A percentile compares a stretch with the other conserved stretches of the same genome.
Evolutionary conservation across 805 yeast genomes (phyloP).

Genomic region (Teunomyces barrocoloradensis): DNA sequence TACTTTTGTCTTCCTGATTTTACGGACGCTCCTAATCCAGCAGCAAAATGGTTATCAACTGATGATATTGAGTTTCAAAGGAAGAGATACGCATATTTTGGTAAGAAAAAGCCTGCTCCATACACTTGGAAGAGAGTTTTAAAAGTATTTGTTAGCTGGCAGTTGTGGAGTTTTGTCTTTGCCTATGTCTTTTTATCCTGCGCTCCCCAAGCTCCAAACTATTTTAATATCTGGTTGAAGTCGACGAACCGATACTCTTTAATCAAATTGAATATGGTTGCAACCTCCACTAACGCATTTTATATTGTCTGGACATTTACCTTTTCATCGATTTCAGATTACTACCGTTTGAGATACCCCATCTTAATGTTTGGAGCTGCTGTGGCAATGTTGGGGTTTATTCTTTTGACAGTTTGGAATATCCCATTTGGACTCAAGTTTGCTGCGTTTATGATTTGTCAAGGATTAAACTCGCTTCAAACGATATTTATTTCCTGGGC

Average conservation of each 20-base stretch:
- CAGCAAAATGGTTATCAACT: conserved; percentile 8
- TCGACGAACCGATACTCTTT: neutral
- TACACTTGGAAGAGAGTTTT: neutral
- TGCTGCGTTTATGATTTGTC: conserved; percentile 2
- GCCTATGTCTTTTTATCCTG: conserved; percentile 1
- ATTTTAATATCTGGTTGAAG: conserved; percentile 2
- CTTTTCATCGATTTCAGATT: conserved; percentile 1
- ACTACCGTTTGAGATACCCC: neutral
- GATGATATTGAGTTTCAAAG: conserved; percentile 5
- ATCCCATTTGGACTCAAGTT: conserved; percentile 2
- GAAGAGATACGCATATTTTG: conserved; percentile 2
- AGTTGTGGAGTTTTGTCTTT: conserved; percentile 5
- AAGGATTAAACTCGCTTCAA: conserved; percentile 2
- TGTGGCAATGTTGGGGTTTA: neutral
- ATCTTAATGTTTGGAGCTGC: conserved; percentile 1
- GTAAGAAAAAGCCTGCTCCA: neutral
- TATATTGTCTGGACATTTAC: conserved; percentile 3
- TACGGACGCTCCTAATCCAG: conserved; percentile 13
- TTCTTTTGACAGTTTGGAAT: conserved; percentile 1
- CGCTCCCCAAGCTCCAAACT: neutral
- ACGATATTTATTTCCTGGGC: conserved; percentile 2
- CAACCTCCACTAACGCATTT: conserved; percentile 2
- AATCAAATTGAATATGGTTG: conserved; percentile 1
- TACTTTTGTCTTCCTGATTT: conserved; percentile 48
- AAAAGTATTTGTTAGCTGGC: neutral